Evolutionary conservation across 1,284 basidiomycete species (phyloP), one percentile per base, ranked within the genome.

Genomic region (Coniophora puteana): DNA sequence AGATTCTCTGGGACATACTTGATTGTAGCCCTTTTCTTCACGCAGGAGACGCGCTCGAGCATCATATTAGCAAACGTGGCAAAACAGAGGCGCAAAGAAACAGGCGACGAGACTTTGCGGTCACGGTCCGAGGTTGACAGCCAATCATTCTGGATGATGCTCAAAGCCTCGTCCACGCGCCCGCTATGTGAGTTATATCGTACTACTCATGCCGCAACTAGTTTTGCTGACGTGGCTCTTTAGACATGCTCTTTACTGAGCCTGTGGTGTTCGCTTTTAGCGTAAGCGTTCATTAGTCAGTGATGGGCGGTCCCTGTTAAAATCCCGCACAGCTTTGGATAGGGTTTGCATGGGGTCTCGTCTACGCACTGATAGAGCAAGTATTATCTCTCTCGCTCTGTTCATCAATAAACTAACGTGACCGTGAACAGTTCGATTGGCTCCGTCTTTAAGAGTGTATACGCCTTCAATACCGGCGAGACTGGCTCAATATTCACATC

Each of bases 311-410:
- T 22, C 14, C 23, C 21, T 11, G 31, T 11, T 41, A 14, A 53
- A n/a, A 18, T 23, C 2, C 13, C 43, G 26, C 18, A 10, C 50
- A 85, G 81, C 47, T 88, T 13, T 92, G 87, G 88, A 65, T 81
- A 36, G 83, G 83, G 1, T 80, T 87, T 44, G 75, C 74, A 1
- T 92, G 88, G 89, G 89, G 89, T 0, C 74, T 92, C 10, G 60
- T 85, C 35, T 92, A 80, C 55, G 77, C 75, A 43, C 63, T 88
- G 44, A 66, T 90, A 21, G 78, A 80, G 71, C 84, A 49, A 11
- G 74, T 63, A 8, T 35, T 24, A 18, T 24, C 44, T 31, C 22
- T 35, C 41, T 8, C 21, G 36, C 5, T 32, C 18, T 39, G 18
- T 27, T 25, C 3, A 8, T 14, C 16, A 14, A 31, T 30, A 34